Percentiles rank a stretch among this genome's conserved stretches.
Conservation (phyloP, 768 basidiomycete genomes). For the Podaxis rugospora region DNA sequence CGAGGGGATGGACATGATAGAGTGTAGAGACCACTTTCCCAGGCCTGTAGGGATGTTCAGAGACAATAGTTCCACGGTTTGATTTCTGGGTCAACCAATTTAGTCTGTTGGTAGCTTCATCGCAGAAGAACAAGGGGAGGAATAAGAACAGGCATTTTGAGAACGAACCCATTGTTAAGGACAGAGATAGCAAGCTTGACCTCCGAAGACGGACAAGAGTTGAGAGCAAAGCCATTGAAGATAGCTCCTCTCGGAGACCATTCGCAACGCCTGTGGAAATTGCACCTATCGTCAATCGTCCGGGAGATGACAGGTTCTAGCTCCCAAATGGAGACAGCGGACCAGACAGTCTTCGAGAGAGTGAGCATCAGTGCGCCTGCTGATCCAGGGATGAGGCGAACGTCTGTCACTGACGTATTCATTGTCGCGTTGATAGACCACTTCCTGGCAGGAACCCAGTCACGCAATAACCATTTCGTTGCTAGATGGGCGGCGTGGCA, state of each 20-base stretch:
- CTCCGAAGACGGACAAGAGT: slow-evolving; percentile 37
- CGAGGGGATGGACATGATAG: slow-evolving; percentile 32
- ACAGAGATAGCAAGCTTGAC: slow-evolving; percentile 50
- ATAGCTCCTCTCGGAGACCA: slow-evolving; percentile 54
- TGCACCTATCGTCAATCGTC: slow-evolving; percentile 43
- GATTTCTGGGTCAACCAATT: slow-evolving; percentile 21
- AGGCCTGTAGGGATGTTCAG: slow-evolving; percentile 13
- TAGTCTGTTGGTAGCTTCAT: slow-evolving; percentile 2
- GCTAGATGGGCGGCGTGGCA: slow-evolving; percentile 42
- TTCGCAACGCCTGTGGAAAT: slow-evolving; percentile 30
- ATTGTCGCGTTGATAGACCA: slow-evolving; percentile 27
- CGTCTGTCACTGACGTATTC: slow-evolving; percentile 43
- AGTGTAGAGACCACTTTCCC: slow-evolving; percentile 22
- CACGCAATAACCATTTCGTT: slow-evolving; percentile 38
- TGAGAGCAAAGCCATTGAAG: slow-evolving; percentile 49
- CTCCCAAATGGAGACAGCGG: slow-evolving; percentile 51
- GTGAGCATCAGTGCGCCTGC: slow-evolving; percentile 44
- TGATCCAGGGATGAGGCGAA: slow-evolving; percentile 48
- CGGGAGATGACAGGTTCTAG: slow-evolving; percentile 21
- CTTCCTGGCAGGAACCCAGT: slow-evolving; percentile 12
- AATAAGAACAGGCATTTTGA: not conserved
- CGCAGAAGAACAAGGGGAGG: slow-evolving; percentile 4
- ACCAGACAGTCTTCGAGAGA: slow-evolving; percentile 60
- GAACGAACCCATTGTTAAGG: slow-evolving; percentile 40
- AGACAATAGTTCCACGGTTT: slow-evolving; percentile 29